Evolutionary conservation across 768 basidiomycete species (phyloP), one percentile per base, ranked within the genome.

Genomic region (Fomitopsis serialis): DNA sequence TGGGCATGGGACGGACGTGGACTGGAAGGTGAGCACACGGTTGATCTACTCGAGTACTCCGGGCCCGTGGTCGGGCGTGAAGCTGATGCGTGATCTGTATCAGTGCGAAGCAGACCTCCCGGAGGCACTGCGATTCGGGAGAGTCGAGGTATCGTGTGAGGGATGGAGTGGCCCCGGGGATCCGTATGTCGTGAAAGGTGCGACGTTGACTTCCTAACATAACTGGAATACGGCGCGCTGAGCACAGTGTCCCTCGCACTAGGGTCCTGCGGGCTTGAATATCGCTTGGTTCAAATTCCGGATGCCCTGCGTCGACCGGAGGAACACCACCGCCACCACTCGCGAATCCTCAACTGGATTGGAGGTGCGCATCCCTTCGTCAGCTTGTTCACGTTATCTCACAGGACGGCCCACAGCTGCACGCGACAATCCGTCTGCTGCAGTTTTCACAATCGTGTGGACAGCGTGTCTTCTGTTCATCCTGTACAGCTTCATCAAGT

Each of bases 31-130:
- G 61, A 60, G 78, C 70, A 4, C 42, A 15, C 25, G 13, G 17
- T n/a, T 19, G 29, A 22, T 23, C 11, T 3, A 50, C 44, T 45
- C 25, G 13, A 9, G 8, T 15, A 24, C n/a, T 11, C 8, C 23
- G 40, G 22, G 24, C 34, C 7, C 25, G 34, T 32, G 23, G 7
- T 19, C 29, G 22, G 23, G 15, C 4, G 21, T 8, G 22, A 34
- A 29, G 17, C 51, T 49, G 10, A 23, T 45, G 40, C 19, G 42
- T 23, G 10, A 8, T 5, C 21, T 7, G n/a, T 42, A 19, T n/a
- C 52, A 93, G 87, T 97, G 94, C 63, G 87, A 92, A 68, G 87
- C 92, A 34, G 94, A 98, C 65, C 74, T 98, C 6, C 95, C 94
- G 9, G 83, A 85, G 46, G 73, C 82, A 9, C 67, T 96, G 50